Base-by-base conservation (phyloP, 2,329 filamentous ascomycete species). In the Aureobasidium sp. region DNA sequence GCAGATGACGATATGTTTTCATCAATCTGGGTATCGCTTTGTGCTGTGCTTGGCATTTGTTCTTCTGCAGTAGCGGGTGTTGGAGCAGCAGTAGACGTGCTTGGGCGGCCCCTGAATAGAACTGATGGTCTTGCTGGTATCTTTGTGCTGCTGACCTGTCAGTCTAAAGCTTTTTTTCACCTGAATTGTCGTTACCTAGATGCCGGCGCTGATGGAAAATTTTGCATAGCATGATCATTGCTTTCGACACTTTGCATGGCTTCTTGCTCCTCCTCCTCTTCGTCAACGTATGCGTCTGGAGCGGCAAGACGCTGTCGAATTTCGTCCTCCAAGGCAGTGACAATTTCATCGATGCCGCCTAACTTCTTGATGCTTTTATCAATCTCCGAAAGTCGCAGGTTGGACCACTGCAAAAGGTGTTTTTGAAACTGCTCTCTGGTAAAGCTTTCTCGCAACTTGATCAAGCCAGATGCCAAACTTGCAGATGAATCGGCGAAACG, bases 371-470 rank as follows among this genome's bases (percentile, higher is more conserved):
- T 73, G 1, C 74, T 70, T 2, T 67, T 57, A 24, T 75, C 69
- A 46, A 86, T 75, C 63, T 84, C 79, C 6, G 70, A 67, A 36
- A 74, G 72, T 24, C 80, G 75, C 8, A 68, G 65, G 61, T 76
- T 75, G 24, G 77, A 73, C 80, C 83, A 85, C 20, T 74, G 67
- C 1, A 79, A 71, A 6, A 79, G 69, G 9, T 75, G 70, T 0
- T 77, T 65, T 6, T 81, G 68, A 59, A 84, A 82, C 2, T 71
- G 67, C 0, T 74, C 66, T 82, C 82, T 86, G 3, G 77, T 74
- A 67, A 79, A 87, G 1, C 2, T 17, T 8, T 50, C 15, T n/a
- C 15, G 34, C 32, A 60, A 26, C 20, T 27, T 50, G 24, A 3
- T n/a, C 36, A 60, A 27, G 17, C 57, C 57, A 34, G 57, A 41